These are phyloP conservation scores for Dorcoceras hygrometricum DNA, from an alignment of 257 asterid species.

Conservation along the genomic window DNA sequence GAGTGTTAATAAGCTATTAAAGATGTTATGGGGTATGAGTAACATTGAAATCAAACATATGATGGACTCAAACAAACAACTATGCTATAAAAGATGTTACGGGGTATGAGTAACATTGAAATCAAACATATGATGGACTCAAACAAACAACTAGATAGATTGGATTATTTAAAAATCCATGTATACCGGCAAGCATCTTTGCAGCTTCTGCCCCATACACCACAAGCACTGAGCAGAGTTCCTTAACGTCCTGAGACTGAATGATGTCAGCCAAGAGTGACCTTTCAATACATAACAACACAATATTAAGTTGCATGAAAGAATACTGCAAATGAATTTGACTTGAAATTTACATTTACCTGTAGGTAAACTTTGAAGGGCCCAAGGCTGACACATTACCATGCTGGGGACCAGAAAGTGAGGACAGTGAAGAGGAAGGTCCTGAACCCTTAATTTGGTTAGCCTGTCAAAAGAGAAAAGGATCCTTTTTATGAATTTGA, in stretches of 20 bases:
- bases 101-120: neutral
- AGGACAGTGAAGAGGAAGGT: constrained; percentile 49
- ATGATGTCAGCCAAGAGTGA: constrained; percentile 93
- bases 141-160: neutral
- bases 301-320: constrained; percentile 39
- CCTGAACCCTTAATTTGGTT: constrained; percentile 53
- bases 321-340: constrained; percentile 17
- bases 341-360: constrained; percentile 45
- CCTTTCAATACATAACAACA: constrained; percentile 49
- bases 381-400: constrained; percentile 58
- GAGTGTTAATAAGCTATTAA: neutral
- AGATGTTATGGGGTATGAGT: neutral
- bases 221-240: constrained; percentile 93
- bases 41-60: neutral
- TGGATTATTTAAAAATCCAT: constrained; percentile 14
- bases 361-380: constrained; percentile 81
- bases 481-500: neutral
- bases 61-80: neutral
- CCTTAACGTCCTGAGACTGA: constrained; percentile 91
- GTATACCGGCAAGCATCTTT: constrained; percentile 76
- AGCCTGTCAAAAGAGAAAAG: constrained; percentile 41
- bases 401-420: constrained; percentile 51
- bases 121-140: neutral
- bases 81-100: no score
- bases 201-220: constrained; percentile 88